Conservation (phyloP, 2,329 filamentous ascomycete species). For the Claviceps pazoutovae region DNA sequence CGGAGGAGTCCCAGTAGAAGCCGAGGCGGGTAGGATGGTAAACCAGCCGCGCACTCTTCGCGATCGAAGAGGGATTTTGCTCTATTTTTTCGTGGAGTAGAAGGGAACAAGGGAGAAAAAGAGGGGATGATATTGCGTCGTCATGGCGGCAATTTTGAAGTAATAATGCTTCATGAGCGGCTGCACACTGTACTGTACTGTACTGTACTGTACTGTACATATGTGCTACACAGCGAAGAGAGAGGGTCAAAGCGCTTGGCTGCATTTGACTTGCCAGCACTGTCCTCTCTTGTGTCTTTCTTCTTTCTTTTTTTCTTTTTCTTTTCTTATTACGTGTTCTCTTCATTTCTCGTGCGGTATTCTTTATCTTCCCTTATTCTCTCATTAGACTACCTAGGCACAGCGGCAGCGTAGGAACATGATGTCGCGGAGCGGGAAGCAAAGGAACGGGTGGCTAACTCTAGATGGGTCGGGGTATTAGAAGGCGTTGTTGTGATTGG, state of each 20-base stretch:
- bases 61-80: background rate
- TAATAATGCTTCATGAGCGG: background rate
- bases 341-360: background rate
- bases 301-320: background rate
- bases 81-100: no score
- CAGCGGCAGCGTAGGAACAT: background rate
- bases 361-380: background rate
- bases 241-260: background rate
- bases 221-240: background rate
- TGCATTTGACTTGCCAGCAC: background rate
- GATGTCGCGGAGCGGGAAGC: background rate
- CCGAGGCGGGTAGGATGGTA: constrained; percentile 2
- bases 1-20: constrained; percentile 16
- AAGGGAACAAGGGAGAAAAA: no score
- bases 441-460: background rate
- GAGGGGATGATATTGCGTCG: no score
- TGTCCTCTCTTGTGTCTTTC: background rate
- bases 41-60: no score
- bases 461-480: background rate
- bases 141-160: no score
- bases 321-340: background rate
- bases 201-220: no score
- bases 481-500: background rate
- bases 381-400: background rate
- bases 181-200: no score